These are phyloP conservation scores for Eragrostis nindensis DNA, from an alignment of 176 grass and related monocot genomes.

Conservation along the genomic window DNA sequence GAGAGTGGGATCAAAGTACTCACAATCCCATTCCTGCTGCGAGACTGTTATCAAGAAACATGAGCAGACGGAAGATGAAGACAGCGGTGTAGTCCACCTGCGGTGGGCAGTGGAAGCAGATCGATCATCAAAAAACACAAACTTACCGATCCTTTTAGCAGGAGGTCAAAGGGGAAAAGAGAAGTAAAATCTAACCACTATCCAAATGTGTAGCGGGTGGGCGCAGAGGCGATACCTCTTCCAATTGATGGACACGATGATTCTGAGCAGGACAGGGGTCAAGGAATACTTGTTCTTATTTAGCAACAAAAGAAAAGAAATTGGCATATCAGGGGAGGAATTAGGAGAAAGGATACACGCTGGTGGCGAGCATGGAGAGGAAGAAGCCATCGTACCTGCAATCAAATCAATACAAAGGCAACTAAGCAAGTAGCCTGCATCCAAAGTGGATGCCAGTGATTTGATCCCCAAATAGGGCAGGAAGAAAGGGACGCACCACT, in stretches of 20 bases:
- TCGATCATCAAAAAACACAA: neutral
- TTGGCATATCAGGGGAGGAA: neutral
- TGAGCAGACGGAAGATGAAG: slow-evolving; percentile 94
- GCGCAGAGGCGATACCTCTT: slow-evolving; percentile 81
- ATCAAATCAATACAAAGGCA: neutral
- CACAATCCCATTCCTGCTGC: slow-evolving; percentile 96
- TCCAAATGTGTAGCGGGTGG: slow-evolving; percentile 97
- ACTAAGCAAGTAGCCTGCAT: neutral
- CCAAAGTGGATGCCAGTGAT: no score
- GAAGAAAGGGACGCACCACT: slow-evolving; percentile 40
- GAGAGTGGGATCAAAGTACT: slow-evolving; percentile 22
- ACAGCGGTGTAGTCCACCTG: slow-evolving; percentile 93
- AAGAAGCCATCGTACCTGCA: slow-evolving; percentile 98
- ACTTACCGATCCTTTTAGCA: neutral
- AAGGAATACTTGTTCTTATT: no score
- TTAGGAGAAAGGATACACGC: slow-evolving; percentile 66
- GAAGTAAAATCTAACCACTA: slow-evolving; percentile 68
- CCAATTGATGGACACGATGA: slow-evolving; percentile 99
- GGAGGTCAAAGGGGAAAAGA: neutral
- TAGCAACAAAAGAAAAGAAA: neutral
- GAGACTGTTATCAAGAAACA: slow-evolving; percentile 93
- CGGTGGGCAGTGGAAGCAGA: slow-evolving; percentile 5
- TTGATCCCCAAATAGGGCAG: neutral
- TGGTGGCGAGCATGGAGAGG: slow-evolving; percentile 95
- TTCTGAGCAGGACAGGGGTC: slow-evolving; percentile 45